A percentile compares a stretch with the other conserved stretches of the same genome.
Evolutionary conservation across 106 monocot genomes (phyloP).

Genomic region (Dendrobium catenatum): DNA sequence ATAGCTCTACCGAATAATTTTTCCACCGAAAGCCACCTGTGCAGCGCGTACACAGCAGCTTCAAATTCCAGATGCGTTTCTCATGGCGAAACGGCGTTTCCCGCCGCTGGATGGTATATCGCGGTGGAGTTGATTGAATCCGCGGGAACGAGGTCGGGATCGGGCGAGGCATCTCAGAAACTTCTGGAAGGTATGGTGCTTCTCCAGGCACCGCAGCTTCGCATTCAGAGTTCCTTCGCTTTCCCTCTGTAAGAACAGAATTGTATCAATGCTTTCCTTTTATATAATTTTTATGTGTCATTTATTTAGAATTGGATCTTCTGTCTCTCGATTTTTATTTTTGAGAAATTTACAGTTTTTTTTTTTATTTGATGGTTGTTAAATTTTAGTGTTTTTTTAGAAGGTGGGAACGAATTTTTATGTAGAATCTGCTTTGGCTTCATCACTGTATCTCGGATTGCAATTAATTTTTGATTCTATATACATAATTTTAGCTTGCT

Average conservation of each 20-base stretch:
- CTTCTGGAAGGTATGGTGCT: constrained; percentile 6
- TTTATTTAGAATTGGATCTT: no score
- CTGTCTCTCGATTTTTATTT: no score
- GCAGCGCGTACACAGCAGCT: no score
- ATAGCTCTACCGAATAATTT: no score
- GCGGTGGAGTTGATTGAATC: background rate
- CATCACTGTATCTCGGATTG: background rate
- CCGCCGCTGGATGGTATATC: background rate
- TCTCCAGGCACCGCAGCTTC: background rate
- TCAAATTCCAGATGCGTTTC: background rate
- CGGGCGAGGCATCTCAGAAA: background rate
- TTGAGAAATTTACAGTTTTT: background rate
- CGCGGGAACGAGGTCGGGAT: background rate
- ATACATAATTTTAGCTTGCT: no score
- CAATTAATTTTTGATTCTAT: no score
- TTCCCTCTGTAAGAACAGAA: background rate
- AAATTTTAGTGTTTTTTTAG: no score
- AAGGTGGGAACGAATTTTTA: no score
- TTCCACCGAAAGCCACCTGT: no score
- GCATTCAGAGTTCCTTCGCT: background rate
- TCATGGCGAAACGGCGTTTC: no score
- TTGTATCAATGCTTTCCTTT: background rate
- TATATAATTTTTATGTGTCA: background rate
- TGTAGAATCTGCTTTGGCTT: background rate
- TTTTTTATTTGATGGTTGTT: background rate